Percentiles rank a stretch among this genome's conserved stretches.
Conservation (phyloP, 2,329 filamentous ascomycete species). For the Pseudocercospora fijiensis region DNA sequence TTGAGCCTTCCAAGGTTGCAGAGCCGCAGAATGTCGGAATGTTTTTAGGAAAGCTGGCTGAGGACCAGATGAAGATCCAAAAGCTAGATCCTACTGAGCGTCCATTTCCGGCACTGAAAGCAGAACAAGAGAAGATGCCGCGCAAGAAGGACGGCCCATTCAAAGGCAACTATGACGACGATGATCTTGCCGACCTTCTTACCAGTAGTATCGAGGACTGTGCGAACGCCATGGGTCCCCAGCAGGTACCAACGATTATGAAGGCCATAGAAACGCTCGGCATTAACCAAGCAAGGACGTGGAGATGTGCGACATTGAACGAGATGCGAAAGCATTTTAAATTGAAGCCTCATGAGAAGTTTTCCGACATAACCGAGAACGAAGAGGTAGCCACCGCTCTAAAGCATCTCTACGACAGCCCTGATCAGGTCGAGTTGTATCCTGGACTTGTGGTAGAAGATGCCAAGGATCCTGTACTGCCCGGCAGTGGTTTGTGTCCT, state of each 20-base stretch:
- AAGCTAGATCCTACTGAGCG: slow-evolving; percentile 35
- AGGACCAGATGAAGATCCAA: slow-evolving; percentile 33
- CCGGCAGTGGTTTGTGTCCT: slow-evolving; percentile 55
- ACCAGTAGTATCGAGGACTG: slow-evolving; percentile 60
- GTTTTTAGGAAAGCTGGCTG: slow-evolving; percentile 34
- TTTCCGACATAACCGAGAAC: slow-evolving; percentile 60
- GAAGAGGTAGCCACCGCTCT: slow-evolving; percentile 57
- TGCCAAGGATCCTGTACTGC: slow-evolving; percentile 51
- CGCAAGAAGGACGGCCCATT: slow-evolving; percentile 35
- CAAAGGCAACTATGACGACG: slow-evolving; percentile 57
- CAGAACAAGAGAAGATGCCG: slow-evolving; percentile 32
- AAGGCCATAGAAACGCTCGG: slow-evolving; percentile 63
- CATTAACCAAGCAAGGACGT: slow-evolving; percentile 61
- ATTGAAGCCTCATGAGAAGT: slow-evolving; percentile 56
- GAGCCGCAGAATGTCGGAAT: slow-evolving; percentile 31
- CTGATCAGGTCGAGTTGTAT: slow-evolving; percentile 68
- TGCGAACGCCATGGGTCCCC: slow-evolving; percentile 59
- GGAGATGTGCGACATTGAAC: slow-evolving; percentile 62
- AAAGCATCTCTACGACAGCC: slow-evolving; percentile 60
- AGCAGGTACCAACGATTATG: slow-evolving; percentile 59
- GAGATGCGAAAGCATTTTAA: slow-evolving; percentile 65
- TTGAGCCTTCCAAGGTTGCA: slow-evolving; percentile 27
- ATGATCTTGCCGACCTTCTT: slow-evolving; percentile 58
- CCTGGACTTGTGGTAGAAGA: slow-evolving; percentile 66
- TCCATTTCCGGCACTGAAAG: slow-evolving; percentile 37